phyloP scores from a whole-genome alignment of 2,329 filamentous ascomycete species.

The Diaporthe amygdali region DNA sequence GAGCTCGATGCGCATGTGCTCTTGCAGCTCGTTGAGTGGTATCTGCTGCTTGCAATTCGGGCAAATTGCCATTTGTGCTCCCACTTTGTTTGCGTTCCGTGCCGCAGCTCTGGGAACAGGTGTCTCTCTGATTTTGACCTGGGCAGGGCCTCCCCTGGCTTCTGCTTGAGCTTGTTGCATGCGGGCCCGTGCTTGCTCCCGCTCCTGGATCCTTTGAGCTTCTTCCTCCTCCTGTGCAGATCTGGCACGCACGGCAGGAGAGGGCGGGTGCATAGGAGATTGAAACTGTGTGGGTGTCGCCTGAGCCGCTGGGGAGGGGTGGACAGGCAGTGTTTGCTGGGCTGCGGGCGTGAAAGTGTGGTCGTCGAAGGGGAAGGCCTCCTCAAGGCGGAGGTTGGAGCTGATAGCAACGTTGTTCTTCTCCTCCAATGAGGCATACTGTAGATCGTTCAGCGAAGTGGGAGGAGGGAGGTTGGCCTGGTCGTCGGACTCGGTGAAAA shows the following conservation, averaged over 20 bases:
- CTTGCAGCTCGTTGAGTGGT: conserved; percentile 83
- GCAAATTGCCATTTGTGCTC: conserved; percentile 75
- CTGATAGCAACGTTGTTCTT: conserved; percentile 89
- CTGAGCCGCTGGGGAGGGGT: conserved; percentile 47
- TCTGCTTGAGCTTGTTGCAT: conserved; percentile 82
- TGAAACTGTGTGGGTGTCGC: conserved; percentile 37
- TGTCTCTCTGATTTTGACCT: conserved; percentile 92
- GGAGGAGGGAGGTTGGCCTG: conserved; percentile 85
- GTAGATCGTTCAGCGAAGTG: conserved; percentile 86
- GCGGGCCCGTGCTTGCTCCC: conserved; percentile 63
- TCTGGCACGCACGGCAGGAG: conserved; percentile 37
- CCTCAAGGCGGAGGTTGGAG: conserved; percentile 85
- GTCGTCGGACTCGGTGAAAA: conserved; percentile 90
- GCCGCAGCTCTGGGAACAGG: conserved; percentile 87
- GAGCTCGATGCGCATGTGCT: conserved; percentile 94
- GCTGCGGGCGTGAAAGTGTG: conserved; percentile 50
- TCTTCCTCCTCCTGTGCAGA: conserved; percentile 66
- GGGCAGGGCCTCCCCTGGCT: conserved; percentile 68
- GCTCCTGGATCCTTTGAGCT: conserved; percentile 66
- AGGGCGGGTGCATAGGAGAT: conserved; percentile 22
- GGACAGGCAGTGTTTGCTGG: conserved; percentile 49
- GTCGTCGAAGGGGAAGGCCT: conserved; percentile 86
- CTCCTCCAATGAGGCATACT: conserved; percentile 93
- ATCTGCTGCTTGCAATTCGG: conserved; percentile 94
- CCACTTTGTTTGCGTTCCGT: conserved; percentile 69